phyloP scores from a whole-genome alignment of 2,329 filamentous ascomycete genomes.

The Calonectria pauciramosa region DNA sequence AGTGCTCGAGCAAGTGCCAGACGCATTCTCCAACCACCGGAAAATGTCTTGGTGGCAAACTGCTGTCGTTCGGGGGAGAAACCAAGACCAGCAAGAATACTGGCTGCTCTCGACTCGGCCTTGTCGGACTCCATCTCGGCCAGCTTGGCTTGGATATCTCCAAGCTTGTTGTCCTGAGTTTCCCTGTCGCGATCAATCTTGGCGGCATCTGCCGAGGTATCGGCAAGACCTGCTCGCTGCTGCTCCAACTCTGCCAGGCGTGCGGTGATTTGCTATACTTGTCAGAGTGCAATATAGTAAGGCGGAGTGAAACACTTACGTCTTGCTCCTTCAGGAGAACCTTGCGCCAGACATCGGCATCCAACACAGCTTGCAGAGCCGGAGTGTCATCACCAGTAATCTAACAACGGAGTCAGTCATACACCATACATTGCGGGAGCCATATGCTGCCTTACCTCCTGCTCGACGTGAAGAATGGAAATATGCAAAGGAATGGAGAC shows the following conservation, averaged over 20 bases:
- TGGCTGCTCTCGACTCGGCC: slow-evolving; percentile 93
- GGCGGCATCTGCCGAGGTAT: slow-evolving; percentile 90
- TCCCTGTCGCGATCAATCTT: slow-evolving; percentile 90
- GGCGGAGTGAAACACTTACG: slow-evolving; percentile 60
- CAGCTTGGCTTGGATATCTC: slow-evolving; percentile 91
- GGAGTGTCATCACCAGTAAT: slow-evolving; percentile 96
- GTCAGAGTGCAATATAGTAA: slow-evolving; percentile 45
- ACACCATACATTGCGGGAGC: background rate
- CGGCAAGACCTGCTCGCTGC: slow-evolving; percentile 84
- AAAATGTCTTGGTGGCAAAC: slow-evolving; percentile 96
- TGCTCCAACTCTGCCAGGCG: slow-evolving; percentile 83
- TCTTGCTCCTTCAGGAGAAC: slow-evolving; percentile 91
- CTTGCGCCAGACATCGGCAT: slow-evolving; percentile 99
- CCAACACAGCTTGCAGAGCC: slow-evolving; percentile 92
- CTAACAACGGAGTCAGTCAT: slow-evolving; percentile 57
- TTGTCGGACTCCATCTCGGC: slow-evolving; percentile 99
- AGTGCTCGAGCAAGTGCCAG: slow-evolving; percentile 93
- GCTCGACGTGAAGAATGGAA: slow-evolving; percentile 98
- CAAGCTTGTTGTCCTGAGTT: slow-evolving; percentile 89
- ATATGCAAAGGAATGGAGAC: slow-evolving; percentile 96
- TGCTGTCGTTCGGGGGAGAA: slow-evolving; percentile 96
- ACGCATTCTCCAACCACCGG: slow-evolving; percentile 99
- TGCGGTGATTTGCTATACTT: slow-evolving; percentile 76
- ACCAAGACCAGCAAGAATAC: slow-evolving; percentile 95
- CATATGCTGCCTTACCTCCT: slow-evolving; percentile 77